These are phyloP conservation scores for Nothopassalora personata DNA, from an alignment of 2,329 filamentous ascomycete genomes.

Conservation along the genomic window DNA sequence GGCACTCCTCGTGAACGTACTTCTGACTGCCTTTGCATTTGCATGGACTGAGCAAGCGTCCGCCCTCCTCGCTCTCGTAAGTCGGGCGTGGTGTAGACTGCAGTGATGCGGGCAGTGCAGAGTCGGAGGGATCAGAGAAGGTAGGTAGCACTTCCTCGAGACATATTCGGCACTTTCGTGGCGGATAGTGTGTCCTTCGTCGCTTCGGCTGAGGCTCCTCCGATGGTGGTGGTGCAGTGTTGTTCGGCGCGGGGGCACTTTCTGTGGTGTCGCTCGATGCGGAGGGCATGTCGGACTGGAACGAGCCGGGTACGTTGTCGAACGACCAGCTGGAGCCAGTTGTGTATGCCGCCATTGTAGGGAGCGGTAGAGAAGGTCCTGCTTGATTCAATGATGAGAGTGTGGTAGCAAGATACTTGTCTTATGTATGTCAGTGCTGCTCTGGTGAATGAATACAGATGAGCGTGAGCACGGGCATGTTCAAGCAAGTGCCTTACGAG, in stretches of 20 bases:
- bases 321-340: conserved; percentile 43
- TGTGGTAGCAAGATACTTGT: neutral
- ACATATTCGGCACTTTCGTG: conserved; percentile 83
- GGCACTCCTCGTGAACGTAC: conserved; percentile 89
- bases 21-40: conserved; percentile 88
- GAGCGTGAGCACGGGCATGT: neutral
- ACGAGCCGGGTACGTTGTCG: conserved; percentile 39
- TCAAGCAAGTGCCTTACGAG: neutral
- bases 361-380: neutral
- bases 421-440: neutral
- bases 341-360: conserved; percentile 39
- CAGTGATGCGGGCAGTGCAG: conserved; percentile 51
- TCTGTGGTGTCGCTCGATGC: neutral
- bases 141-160: conserved; percentile 65
- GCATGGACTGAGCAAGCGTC: conserved; percentile 81
- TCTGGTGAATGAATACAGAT: neutral
- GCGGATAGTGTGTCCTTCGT: conserved; percentile 53
- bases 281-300: neutral
- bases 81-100: conserved; percentile 53
- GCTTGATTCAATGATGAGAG: conserved; percentile 2
- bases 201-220: conserved; percentile 19
- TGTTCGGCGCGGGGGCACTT: neutral
- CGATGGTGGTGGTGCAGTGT: conserved; percentile 18
- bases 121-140: conserved; percentile 42
- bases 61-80: conserved; percentile 68